A percentile compares a stretch with the other conserved stretches of the same genome.
These are phyloP conservation scores for Suillus plorans DNA, from an alignment of 768 basidiomycete genomes.

Conservation along the genomic window DNA sequence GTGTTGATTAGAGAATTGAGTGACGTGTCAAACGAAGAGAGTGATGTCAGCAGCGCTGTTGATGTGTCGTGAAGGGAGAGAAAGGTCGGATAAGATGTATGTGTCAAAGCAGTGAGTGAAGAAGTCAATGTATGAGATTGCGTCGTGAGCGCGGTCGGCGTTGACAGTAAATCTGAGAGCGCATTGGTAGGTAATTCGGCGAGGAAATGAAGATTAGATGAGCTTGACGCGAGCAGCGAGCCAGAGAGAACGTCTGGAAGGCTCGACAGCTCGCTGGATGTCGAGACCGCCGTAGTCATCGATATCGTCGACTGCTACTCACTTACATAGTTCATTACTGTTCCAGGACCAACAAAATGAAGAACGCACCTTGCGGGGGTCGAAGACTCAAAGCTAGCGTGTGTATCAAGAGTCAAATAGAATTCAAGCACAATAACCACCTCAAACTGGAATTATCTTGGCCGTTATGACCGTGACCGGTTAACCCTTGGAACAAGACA, in stretches of 20 bases:
- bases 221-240: constrained; percentile 5
- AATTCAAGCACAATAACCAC: not conserved
- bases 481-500: not conserved
- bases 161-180: constrained; percentile 64
- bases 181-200: constrained; percentile 62
- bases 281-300: constrained; percentile 19
- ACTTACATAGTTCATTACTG: not conserved
- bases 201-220: constrained; percentile 51
- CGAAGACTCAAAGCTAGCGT: not conserved
- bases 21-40: constrained; percentile 73
- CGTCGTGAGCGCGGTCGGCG: constrained; percentile 76
- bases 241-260: constrained; percentile 28
- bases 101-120: constrained; percentile 86
- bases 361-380: not conserved
- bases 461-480: not conserved
- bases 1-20: constrained; percentile 64
- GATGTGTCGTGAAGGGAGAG: constrained; percentile 84
- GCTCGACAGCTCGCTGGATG: constrained; percentile 19
- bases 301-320: constrained; percentile 7
- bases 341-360: not conserved
- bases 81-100: constrained; percentile 90
- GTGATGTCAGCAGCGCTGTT: constrained; percentile 66
- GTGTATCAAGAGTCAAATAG: not conserved
- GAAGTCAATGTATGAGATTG: constrained; percentile 86
- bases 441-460: not conserved